Evolutionary conservation across 768 basidiomycete species (phyloP), one percentile per base, ranked within the genome.

Genomic region (Xanthoconium stramineum): DNA sequence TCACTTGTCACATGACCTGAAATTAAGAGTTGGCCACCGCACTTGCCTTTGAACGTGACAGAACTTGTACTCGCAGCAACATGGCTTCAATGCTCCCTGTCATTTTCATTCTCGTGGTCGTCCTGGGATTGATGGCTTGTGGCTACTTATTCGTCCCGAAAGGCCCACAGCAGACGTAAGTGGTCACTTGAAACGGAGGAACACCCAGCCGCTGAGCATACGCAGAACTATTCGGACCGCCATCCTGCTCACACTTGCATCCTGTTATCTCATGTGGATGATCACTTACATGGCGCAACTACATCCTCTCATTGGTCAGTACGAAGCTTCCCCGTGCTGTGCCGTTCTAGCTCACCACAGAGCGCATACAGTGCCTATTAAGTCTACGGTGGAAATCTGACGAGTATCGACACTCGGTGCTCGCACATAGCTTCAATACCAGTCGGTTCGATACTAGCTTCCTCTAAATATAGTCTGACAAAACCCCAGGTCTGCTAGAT

Each of bases 231-330:
- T 94, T 60, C 88, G 95, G 62, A 89, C 93, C 2, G 81, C 80
- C 59, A 68, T 93, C 47, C 78, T 92, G 75, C 82, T 98, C 58
- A 81, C 90, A 3, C 72, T 98, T 17, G 76, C 83, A 4, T 88
- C 82, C 53, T 95, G 91, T 74, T 98, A 94, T 76, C 82, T 98
- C 64, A 87, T 98, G 85, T 98, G 95, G 95, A 88, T 88, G 76
- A 84, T 96, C 67, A 94, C 95, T n/a, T 98, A 96, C 74, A 80
- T 97, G 69, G 94, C 94, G 1, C 95, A 98, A 68, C 72, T 97
- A 49, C 86, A 98, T 68, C 95, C 95, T 37, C 80, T 98, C 49
- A 85, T 96, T 66, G 75, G 95, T 95, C 61, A 58, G 84, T 74
- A n/a, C n/a, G 37, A 13, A 15, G 0, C 5, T 12, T 32, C 40